Base-by-base conservation (phyloP, 2,329 filamentous ascomycete genomes). In the Diaporthe sp. region DNA sequence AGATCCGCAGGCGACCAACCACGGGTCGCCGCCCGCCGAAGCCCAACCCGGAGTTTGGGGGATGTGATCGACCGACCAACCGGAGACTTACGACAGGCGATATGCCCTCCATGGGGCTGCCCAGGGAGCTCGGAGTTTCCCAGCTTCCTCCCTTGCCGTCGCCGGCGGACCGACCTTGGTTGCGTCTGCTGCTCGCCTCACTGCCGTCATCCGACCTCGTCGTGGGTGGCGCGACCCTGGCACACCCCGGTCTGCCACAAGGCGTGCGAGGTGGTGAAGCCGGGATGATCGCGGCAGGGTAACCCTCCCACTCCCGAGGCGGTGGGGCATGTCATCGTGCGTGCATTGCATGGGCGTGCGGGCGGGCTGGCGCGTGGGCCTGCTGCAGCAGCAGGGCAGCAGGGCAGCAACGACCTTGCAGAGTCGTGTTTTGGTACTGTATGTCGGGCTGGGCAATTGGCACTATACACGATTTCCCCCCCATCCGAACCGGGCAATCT, bases 191-290 rank as follows among this genome's bases (percentile, higher is more conserved):
- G 64, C 64, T 68, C 64, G 64, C 64, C 64, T 68, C 64, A 68
- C 64, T 68, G 64, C 64, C 47, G 64, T 68, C 64, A 68, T 68
- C 64, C 64, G 64, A 68, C 64, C 64, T 54, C 64, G 5, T 10
- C 4, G 64, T 25, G 15, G 4, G 64, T 68, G 45, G 45, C 47
- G 30, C n/a, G 17, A 33, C 15, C 33, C 64, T 12, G 64, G 64
- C 64, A 40, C 22, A 68, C 33, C 64, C 64, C 47, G 33, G 64
- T 68, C 47, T 68, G 47, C 47, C 64, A 68, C 47, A 54, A 40
- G 64, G 64, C 64, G 47, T 54, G 64, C 64, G 64, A 68, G n/a
- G 13, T 2, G 7, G 8, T 1, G 7, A 12, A 25, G 45, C 64
- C 38, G 64, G 64, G 64, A 68, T 68, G 7, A 68, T 68, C 33